phyloP scores from a whole-genome alignment of 257 asterid genomes.

The Solanum acaule region DNA sequence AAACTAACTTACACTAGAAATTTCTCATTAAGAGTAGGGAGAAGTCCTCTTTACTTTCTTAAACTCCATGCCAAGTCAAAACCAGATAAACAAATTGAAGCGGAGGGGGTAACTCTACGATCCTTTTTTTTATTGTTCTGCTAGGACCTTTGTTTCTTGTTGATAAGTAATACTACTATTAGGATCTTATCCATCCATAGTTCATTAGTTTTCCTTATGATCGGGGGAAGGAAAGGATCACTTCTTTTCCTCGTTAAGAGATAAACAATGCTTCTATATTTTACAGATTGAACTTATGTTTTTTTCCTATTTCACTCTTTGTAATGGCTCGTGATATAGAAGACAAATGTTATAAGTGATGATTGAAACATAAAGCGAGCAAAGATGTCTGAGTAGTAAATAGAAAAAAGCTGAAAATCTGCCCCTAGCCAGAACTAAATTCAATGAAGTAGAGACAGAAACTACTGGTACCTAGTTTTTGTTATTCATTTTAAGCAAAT shows the following conservation, averaged over 20 bases:
- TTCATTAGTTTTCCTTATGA: neutral
- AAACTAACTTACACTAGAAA: no score
- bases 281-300: neutral
- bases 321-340: neutral
- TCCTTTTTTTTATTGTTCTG: neutral
- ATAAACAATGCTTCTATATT: neutral
- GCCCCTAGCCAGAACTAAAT: neutral
- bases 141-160: neutral
- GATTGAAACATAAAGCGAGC: neutral
- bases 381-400: neutral
- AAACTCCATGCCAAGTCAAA: neutral
- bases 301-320: neutral
- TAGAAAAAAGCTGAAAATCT: neutral
- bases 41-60: neutral
- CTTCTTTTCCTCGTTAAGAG: neutral
- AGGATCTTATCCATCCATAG: neutral
- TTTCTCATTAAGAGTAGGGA: neutral
- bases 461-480: neutral
- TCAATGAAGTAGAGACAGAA: neutral
- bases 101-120: neutral
- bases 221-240: neutral
- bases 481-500: slow-evolving; percentile 7
- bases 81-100: neutral
- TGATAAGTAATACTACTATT: neutral
- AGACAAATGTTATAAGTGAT: neutral